A percentile compares a stretch with the other conserved stretches of the same genome.
phyloP scores from a whole-genome alignment of 148 eudicot species.

The Pouteria glomerata region DNA sequence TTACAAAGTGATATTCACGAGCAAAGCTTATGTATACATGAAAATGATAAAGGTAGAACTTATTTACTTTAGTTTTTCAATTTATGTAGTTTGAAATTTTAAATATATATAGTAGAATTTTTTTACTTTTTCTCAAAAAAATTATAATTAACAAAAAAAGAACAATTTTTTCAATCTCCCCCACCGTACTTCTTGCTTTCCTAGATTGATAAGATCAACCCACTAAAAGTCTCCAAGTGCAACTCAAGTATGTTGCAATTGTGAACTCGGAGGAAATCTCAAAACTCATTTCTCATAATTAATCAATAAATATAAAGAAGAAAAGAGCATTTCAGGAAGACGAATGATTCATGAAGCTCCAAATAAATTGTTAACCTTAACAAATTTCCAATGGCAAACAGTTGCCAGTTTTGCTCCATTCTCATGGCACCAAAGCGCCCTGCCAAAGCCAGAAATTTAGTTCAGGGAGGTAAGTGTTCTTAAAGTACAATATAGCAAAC shows the following conservation, averaged over 20 bases:
- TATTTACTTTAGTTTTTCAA: too few relatives aligned
- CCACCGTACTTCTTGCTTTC: not conserved
- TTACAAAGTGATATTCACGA: too few relatives aligned
- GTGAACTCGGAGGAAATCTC: not conserved
- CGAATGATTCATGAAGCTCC: not conserved
- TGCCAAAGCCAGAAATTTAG: too few relatives aligned
- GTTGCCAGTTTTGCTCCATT: not conserved
- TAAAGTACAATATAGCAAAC: too few relatives aligned
- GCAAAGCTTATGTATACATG: too few relatives aligned
- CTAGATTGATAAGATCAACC: not conserved
- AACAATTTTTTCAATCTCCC: not conserved
- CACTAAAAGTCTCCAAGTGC: too few relatives aligned
- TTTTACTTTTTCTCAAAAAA: not conserved
- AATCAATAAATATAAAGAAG: not conserved
- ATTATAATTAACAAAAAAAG: not conserved
- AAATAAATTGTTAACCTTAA: not conserved
- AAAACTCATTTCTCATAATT: not conserved
- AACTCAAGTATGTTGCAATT: too few relatives aligned
- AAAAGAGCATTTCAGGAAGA: not conserved
- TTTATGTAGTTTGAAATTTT: too few relatives aligned
- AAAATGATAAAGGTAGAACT: too few relatives aligned
- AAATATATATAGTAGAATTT: too few relatives aligned
- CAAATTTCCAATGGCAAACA: not conserved
- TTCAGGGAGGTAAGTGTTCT: too few relatives aligned
- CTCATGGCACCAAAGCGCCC: not conserved